phyloP scores from a whole-genome alignment of 2,329 filamentous ascomycete genomes.

The Epichloe elymi region DNA sequence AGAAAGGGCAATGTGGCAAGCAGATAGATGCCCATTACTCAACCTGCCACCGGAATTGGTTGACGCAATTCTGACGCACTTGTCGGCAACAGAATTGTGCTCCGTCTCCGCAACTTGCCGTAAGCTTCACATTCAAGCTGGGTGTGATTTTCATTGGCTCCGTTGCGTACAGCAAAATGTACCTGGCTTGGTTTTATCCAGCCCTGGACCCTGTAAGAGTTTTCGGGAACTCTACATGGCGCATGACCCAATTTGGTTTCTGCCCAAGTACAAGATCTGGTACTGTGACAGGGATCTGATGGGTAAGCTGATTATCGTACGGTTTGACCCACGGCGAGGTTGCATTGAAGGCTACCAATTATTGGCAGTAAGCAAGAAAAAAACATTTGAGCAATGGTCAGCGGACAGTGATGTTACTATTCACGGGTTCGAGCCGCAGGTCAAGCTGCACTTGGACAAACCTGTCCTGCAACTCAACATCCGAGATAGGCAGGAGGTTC shows the following conservation, averaged over 20 bases:
- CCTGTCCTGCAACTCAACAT: conserved; percentile 49
- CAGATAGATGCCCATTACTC: conserved; percentile 25
- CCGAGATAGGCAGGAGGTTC: conserved; percentile 11
- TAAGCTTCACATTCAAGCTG: conserved; percentile 42
- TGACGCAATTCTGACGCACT: conserved; percentile 53
- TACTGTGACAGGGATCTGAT: conserved; percentile 62
- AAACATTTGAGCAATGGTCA: conserved; percentile 49
- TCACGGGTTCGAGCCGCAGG: conserved; percentile 55
- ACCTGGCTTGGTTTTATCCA: conserved; percentile 37
- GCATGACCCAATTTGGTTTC: conserved; percentile 75
- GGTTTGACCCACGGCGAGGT: conserved; percentile 59
- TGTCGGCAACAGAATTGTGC: conserved; percentile 52
- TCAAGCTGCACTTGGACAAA: conserved; percentile 61
- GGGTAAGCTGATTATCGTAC: conserved; percentile 62
- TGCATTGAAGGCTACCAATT: conserved; percentile 73
- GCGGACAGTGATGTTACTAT: conserved; percentile 54
- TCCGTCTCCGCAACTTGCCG: conserved; percentile 48
- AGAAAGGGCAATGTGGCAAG: neutral
- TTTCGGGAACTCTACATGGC: conserved; percentile 61
- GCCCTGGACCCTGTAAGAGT: conserved; percentile 43
- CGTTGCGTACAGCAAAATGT: conserved; percentile 55
- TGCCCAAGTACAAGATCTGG: conserved; percentile 71
- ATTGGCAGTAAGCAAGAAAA: conserved; percentile 45
- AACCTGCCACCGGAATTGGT: conserved; percentile 63
- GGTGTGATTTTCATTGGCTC: conserved; percentile 60